Conservation (phyloP, 305 asterid genomes). For the Solanum aculeatissimum region DNA sequence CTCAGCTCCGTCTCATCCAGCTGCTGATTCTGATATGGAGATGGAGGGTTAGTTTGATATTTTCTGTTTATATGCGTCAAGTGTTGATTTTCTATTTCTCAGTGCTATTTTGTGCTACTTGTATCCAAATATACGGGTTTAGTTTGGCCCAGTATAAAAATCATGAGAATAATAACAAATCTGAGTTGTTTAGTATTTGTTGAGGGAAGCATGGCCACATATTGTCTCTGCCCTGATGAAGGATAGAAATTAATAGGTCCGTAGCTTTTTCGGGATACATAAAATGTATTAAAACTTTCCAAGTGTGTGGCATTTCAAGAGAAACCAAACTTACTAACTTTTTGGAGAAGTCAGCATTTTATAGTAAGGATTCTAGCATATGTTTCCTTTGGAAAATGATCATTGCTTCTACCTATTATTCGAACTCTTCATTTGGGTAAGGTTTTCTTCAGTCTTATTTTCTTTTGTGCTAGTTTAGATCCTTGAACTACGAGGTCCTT, state of each 20-base stretch:
- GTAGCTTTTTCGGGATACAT: neutral
- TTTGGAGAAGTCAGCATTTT: neutral
- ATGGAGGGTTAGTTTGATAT: conserved; percentile 64
- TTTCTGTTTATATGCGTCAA: neutral
- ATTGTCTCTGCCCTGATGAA: neutral
- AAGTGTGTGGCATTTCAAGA: neutral
- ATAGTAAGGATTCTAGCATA: neutral
- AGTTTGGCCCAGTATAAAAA: neutral
- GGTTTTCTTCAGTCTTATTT: neutral
- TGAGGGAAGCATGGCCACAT: neutral
- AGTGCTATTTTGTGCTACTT: neutral
- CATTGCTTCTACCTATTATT: neutral
- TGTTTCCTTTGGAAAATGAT: neutral
- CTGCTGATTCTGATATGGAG: conserved; percentile 79
- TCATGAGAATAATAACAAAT: neutral
- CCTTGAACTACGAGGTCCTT: neutral
- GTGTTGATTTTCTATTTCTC: conserved; percentile 7
- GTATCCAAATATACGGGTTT: neutral
- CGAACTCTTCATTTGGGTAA: neutral
- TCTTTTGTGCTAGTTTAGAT: neutral
- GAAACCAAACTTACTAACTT: neutral
- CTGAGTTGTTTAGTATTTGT: neutral
- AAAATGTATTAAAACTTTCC: neutral
- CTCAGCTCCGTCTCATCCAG: conserved; percentile 29
- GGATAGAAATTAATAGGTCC: neutral